Evolutionary conservation across 305 asterid genomes (phyloP).

Genomic region (Fraxinus sp.): DNA sequence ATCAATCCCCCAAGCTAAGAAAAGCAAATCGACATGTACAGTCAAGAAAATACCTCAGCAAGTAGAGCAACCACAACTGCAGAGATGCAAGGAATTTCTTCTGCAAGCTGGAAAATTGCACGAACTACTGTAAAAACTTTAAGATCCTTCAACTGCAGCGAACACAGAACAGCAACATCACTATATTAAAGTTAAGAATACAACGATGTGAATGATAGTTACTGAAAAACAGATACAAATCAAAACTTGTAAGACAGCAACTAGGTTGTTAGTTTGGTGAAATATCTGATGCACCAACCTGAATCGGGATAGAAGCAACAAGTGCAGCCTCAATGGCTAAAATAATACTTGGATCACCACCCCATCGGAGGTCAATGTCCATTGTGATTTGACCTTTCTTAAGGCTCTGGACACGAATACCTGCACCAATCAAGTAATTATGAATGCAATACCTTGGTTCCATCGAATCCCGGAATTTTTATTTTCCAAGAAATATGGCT

Average conservation of each 20-base stretch:
- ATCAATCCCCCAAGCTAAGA: not conserved
- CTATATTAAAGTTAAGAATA: not conserved
- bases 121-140: slow-evolving; percentile 94
- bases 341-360: slow-evolving; percentile 95
- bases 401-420: slow-evolving; percentile 97
- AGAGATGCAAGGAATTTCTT: slow-evolving; percentile 97
- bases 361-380: slow-evolving; percentile 99
- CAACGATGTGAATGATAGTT: not conserved
- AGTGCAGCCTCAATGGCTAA: slow-evolving; percentile 94
- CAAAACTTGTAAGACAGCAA: slow-evolving; percentile 1
- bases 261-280: not conserved
- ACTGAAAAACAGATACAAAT: slow-evolving; percentile 1
- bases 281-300: slow-evolving; percentile 47
- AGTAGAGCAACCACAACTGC: slow-evolving; percentile 98
- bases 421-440: slow-evolving; percentile 46
- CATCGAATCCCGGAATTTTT: slow-evolving; percentile 1
- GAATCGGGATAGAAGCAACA: slow-evolving; percentile 95
- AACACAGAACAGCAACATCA: slow-evolving; percentile 18
- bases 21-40: slow-evolving; percentile 6
- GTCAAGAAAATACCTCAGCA: slow-evolving; percentile 64
- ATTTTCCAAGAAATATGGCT: not conserved
- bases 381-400: slow-evolving; percentile 96
- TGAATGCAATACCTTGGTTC: not conserved
- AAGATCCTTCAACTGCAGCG: slow-evolving; percentile 92
- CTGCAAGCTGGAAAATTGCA: slow-evolving; percentile 90